phyloP scores from a whole-genome alignment of 2,329 filamentous ascomycete genomes.

The Coleophoma cylindrospora region DNA sequence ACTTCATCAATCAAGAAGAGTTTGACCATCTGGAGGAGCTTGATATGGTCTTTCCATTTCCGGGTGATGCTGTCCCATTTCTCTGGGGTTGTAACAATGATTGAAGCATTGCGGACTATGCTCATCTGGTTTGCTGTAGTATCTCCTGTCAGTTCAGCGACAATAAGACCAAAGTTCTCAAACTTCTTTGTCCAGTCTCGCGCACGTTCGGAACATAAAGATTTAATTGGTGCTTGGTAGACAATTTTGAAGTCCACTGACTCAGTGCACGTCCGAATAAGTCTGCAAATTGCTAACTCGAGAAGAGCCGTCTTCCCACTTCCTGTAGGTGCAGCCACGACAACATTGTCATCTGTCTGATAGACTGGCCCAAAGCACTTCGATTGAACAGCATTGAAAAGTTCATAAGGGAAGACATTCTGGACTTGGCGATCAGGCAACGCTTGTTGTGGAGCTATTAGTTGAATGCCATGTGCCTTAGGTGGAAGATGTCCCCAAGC shows the following conservation, averaged over 20 bases:
- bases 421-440: conserved; percentile 63
- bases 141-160: conserved; percentile 78
- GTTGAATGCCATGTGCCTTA: conserved; percentile 43
- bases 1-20: conserved; percentile 85
- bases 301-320: conserved; percentile 81
- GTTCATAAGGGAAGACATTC: conserved; percentile 64
- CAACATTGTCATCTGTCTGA: conserved; percentile 66
- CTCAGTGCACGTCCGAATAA: conserved; percentile 47
- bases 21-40: conserved; percentile 68
- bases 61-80: conserved; percentile 90
- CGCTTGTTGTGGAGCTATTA: conserved; percentile 48
- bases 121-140: conserved; percentile 63
- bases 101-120: conserved; percentile 67
- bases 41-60: conserved; percentile 78
- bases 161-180: conserved; percentile 57
- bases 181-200: conserved; percentile 78
- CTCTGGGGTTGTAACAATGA: conserved; percentile 84
- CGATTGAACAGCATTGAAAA: conserved; percentile 81
- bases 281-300: conserved; percentile 75
- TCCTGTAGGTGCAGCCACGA: conserved; percentile 76
- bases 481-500: conserved; percentile 18
- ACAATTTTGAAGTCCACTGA: conserved; percentile 70
- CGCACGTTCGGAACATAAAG: conserved; percentile 71
- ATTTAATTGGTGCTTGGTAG: conserved; percentile 82
- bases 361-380: conserved; percentile 69